Evolutionary conservation across 2,329 filamentous ascomycete species (phyloP), one percentile per base, ranked within the genome.

Genomic region (Penicillium sp.): DNA sequence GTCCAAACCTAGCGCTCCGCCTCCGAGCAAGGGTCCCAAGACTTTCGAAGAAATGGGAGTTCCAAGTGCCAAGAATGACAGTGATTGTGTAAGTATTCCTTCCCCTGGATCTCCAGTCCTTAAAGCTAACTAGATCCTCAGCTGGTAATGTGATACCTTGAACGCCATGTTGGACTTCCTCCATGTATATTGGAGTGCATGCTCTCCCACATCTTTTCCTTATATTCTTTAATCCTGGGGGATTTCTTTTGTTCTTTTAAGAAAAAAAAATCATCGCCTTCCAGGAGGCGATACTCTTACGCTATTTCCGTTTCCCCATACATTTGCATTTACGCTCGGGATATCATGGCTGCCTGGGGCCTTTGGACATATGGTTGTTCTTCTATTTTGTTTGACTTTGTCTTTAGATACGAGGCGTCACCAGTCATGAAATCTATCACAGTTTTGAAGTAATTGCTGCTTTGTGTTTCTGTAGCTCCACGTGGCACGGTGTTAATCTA

Each of bases 31-130:
- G 69, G 94, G 93, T 11, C 93, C 94, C 1, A 90, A 94, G 66
- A 97, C 94, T 0, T 99, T 99, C 73, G 93, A 97, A 71, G 92
- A 95, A 71, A 99, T 99, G 94, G 94, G 94, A 37, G 93, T 99
- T 65, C 90, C 92, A 6, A 83, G 87, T 67, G 86, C 82, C 46
- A 92, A 94, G 74, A 83, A 87, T 58, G 90, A 96, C n/a, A 84
- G 85, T 63, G 92, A 97, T 75, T 99, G 93, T 79, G 92, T 97
- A 85, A 79, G 83, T 79, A 22, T 53, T 46, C 31, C 3, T 29
- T 18, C 31, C 15, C 31, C 29, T 22, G 37, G 37, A 40, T 35
- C 35, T 20, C 23, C 27, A 18, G 7, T 18, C 3, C 9, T 23
- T 14, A 12, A 43, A 54, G 45, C 59, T 66, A 44, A 59, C 65